These are phyloP conservation scores for Teratosphaeria gauchensis DNA, from an alignment of 2,329 filamentous ascomycete genomes.

Conservation along the genomic window DNA sequence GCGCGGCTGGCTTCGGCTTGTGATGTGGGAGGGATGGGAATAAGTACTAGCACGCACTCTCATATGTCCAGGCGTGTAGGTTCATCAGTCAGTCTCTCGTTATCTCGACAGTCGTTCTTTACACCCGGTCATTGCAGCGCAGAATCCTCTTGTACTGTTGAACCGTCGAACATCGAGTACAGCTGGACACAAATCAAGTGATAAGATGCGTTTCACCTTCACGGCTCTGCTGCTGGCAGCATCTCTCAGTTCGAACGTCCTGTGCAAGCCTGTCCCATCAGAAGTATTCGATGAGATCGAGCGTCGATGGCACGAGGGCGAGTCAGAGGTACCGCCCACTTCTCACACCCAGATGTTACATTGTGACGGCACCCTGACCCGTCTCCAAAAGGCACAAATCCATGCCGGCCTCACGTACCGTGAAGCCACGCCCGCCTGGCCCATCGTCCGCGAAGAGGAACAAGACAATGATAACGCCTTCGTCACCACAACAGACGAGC, in stretches of 20 bases:
- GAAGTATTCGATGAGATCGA: constrained; percentile 18
- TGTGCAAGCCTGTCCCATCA: constrained; percentile 8
- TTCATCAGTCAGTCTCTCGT: background rate
- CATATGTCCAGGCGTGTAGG: background rate
- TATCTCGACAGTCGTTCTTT: background rate
- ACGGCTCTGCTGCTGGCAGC: constrained; percentile 7
- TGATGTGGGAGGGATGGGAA: background rate
- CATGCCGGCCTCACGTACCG: constrained; percentile 10
- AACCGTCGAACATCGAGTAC: background rate
- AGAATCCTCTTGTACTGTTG: background rate
- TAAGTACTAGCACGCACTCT: background rate
- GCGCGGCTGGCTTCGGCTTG: background rate
- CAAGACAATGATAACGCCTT: background rate
- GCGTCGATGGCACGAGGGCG: constrained; percentile 16
- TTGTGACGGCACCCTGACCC: background rate
- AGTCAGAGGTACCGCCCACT: constrained; percentile 17
- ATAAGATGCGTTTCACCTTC: constrained; percentile 8
- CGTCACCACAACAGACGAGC: constrained; percentile 8
- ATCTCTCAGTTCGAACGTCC: constrained; percentile 2
- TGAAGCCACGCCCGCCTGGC: constrained; percentile 14
- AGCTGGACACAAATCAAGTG: too few relatives aligned
- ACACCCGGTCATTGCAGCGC: background rate
- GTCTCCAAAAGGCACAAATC: constrained; percentile 8
- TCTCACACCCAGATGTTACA: too few relatives aligned
- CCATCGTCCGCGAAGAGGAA: background rate